Percentiles rank a stretch among this genome's conserved stretches.
Conservation (phyloP, 2,329 filamentous ascomycete genomes). For the Plenodomus lindquistii region DNA sequence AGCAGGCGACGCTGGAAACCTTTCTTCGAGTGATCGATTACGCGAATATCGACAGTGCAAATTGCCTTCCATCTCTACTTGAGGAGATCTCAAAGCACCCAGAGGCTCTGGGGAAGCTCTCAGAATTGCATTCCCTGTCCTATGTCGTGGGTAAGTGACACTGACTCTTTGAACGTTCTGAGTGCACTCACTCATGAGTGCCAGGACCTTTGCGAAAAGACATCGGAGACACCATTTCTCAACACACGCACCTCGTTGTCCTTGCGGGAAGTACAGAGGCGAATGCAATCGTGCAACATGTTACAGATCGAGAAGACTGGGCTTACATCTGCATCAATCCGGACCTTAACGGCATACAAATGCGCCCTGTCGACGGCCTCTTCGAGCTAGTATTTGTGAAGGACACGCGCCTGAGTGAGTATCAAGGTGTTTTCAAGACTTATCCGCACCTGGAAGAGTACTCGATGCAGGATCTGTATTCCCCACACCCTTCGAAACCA, state of each 20-base stretch:
- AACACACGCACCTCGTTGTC: conserved; percentile 14
- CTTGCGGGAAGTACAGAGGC: conserved; percentile 26
- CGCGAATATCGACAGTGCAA: conserved; percentile 21
- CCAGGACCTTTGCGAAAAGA: conserved; percentile 20
- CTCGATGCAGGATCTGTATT: conserved; percentile 28
- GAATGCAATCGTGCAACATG: conserved; percentile 20
- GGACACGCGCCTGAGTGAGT: conserved; percentile 8
- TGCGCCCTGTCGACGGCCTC: conserved; percentile 21
- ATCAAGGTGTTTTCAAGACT: conserved; percentile 26
- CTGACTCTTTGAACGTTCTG: background rate
- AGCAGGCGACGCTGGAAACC: conserved; percentile 12
- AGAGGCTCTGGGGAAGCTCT: conserved; percentile 20
- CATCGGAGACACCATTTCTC: conserved; percentile 24
- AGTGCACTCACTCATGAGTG: conserved; percentile 5
- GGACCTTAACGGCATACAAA: conserved; percentile 24
- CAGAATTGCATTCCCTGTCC: conserved; percentile 20
- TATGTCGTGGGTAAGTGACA: conserved; percentile 23
- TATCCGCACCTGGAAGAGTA: conserved; percentile 22
- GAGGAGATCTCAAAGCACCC: conserved; percentile 24
- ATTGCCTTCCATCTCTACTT: conserved; percentile 21
- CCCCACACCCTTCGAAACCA: conserved; percentile 28
- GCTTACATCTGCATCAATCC: conserved; percentile 28
- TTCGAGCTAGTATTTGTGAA: conserved; percentile 27
- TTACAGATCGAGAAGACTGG: conserved; percentile 29
- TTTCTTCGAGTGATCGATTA: conserved; percentile 22